Evolutionary conservation across 495 filamentous ascomycete species (phyloP), one percentile per base, ranked within the genome.

Genomic region (Hypoxylon cercidicola): DNA sequence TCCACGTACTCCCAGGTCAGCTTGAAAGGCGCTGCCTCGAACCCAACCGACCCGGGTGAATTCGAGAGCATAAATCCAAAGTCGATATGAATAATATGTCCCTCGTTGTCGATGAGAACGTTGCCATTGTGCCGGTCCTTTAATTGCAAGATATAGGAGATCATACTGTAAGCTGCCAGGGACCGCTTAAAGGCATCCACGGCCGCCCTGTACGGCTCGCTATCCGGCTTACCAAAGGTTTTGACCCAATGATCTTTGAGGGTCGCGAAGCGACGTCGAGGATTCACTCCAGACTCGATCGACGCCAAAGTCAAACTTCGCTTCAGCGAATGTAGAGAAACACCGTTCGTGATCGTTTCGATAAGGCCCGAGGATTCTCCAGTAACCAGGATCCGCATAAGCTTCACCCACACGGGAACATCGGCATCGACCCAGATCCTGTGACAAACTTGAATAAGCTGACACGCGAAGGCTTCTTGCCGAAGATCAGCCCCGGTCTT

Each of bases 111-210:
- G 65, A 92, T 89, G 44, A 92, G 78, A 28, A 92, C 87, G 66
- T 92, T 92, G 15, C 89, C 89, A 68, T 92, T 92, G 75, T 92
- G 89, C n/a, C 89, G 80, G 70, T 92, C 89, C 68, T 92, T 92
- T 21, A 92, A 80, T 70, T 92, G 89, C 45, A 92, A 78, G 62
- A 92, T 81, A 69, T 92, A 92, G 58, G 84, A 89, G 56, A 92
- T 88, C 45, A 91, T 83, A 73, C 88, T 90, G 73, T 92, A 92
- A 21, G 89, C 89, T 10, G 89, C 89, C 20, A 92, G 79, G 16
- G 85, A 88, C 34, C 87, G 78, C 72, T 84, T 85, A 74, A 92
- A 92, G 20, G 88, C 87, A 57, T 89, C 88, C 21, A 87, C 83
- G 16, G 86, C 90, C 7, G 81, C 82, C 48, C 73, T 79, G 73